Base-by-base conservation (phyloP, 2,329 filamentous ascomycete species). In the Atkinsonella hypoxylon region DNA sequence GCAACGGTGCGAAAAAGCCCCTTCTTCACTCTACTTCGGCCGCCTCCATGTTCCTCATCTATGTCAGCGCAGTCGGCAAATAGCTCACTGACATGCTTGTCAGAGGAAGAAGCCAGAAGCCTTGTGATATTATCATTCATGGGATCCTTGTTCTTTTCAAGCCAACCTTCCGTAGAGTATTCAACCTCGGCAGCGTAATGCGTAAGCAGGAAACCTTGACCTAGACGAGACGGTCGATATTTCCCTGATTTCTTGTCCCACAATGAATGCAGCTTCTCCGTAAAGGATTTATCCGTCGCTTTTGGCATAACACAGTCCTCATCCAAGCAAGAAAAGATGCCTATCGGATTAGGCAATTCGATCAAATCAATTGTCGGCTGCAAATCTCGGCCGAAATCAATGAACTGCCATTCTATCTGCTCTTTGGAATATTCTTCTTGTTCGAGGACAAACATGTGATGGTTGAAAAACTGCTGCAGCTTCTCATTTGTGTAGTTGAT, bases 401-500 rank as follows among this genome's bases (percentile, higher is more conserved):
- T 98, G 65, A 98, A 98, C 63, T 97, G 89, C 93, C 93, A 98
- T 69, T 98, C 93, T 58, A 98, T 98, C 67, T 96, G 88, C 64
- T 98, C 93, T 45, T 91, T 77, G 9, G 93, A 90, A 66, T 98
- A 98, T 66, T 98, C 93, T 66, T 98, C 93, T 62, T 98, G 93
- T 65, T 98, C 93, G 8, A 98, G 75, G 10, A 98, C 93, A 63
- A 98, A 98, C 93, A 98, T 98, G 72, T 98, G 94, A 64, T 98
- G 93, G 62, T 98, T 98, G 78, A 98, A 98, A 67, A 98, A 98
- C 59, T 98, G 93, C 63, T 98, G 93, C 7, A 98, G 80, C 67
- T 96, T 98, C 67, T 98, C 93, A 69, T 98, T 98, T 54, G 94
- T 97, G 69, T 98, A 98, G 69, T 98, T 98, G 77, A 98, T 98